Evolutionary conservation across 805 yeast species (phyloP), one percentile per base, ranked within the genome.

Genomic region (Wickerhamomyces pijperi): DNA sequence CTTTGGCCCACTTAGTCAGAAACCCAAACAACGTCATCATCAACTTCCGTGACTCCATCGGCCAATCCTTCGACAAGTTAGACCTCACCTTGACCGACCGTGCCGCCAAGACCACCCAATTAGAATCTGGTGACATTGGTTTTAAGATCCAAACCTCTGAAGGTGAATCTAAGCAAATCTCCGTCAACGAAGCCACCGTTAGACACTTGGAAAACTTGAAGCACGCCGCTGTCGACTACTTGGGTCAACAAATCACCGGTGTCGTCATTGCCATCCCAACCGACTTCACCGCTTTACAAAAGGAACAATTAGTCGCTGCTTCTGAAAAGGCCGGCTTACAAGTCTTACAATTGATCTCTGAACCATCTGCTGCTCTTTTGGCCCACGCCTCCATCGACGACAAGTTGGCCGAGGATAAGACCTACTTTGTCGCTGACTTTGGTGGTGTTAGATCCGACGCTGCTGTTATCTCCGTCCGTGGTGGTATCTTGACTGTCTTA

Each of bases 381-480:
- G 86, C 97, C 5, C 90, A 88, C 56, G 64, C 73, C 32, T 55
- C 65, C 29, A 60, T 68, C 40, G 72, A 63, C 33, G 48, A 53
- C 41, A 49, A 53, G 37, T 45, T 56, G 28, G 42, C 46, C 40
- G 64, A 75, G 48, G 94, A 86, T 64, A 81, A 81, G 68, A 63
- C 84, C 43, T 79, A 79, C 55, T 94, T 86, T 37, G 96, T 92
- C 50, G 94, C 94, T 40, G 98, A 92, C 63, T 84, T 92, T 54
- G 98, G 98, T 60, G 97, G 95, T 57, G 72, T 87, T 51, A 76
- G 97, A 65, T 80, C 95, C 33, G 97, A 92, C 58, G 96, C 88
- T 45, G 95, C 97, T 43, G 88, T 92, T 38, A 68, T 92, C 53
- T 78, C 97, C 32, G 83, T 81, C 39, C 79, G 97, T 68, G 95